Conservation (phyloP, 192 early-diverging fungal genomes). For the Backusella parvicylindrica region DNA sequence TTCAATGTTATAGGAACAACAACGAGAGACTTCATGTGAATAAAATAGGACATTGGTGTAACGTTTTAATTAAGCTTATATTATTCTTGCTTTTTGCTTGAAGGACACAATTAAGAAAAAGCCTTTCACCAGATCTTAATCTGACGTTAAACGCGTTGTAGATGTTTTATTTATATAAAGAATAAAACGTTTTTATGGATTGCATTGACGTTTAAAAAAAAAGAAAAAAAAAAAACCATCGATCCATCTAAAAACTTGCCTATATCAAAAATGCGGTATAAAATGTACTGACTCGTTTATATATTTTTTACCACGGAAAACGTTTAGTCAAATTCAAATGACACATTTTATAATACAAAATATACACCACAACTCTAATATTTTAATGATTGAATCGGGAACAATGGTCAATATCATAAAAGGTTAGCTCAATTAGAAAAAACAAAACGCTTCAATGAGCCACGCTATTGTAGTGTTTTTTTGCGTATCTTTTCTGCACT, state of each 20-base stretch:
- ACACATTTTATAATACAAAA: neutral
- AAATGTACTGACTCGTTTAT: neutral
- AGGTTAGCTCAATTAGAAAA: neutral
- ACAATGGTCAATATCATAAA: neutral
- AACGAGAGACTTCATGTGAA: neutral
- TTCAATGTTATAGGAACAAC: neutral
- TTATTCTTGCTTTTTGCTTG: too few species aligned
- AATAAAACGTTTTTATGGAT: neutral
- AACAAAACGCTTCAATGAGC: neutral
- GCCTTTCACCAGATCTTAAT: neutral
- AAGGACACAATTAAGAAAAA: neutral
- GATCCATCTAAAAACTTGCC: neutral
- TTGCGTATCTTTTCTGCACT: neutral
- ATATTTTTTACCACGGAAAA: neutral
- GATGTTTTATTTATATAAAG: neutral
- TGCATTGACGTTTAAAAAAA: neutral
- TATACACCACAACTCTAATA: neutral
- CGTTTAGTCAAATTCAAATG: neutral
- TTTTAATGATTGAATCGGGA: neutral
- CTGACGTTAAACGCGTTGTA: neutral
- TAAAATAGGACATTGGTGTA: neutral
- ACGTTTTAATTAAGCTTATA: neutral
- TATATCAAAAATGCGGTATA: neutral
- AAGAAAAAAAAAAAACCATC: too few species aligned
- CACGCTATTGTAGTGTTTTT: neutral